These are phyloP conservation scores for Globisporangium emineosum DNA, from an alignment of 352 stramenopile genomes.

Conservation along the genomic window DNA sequence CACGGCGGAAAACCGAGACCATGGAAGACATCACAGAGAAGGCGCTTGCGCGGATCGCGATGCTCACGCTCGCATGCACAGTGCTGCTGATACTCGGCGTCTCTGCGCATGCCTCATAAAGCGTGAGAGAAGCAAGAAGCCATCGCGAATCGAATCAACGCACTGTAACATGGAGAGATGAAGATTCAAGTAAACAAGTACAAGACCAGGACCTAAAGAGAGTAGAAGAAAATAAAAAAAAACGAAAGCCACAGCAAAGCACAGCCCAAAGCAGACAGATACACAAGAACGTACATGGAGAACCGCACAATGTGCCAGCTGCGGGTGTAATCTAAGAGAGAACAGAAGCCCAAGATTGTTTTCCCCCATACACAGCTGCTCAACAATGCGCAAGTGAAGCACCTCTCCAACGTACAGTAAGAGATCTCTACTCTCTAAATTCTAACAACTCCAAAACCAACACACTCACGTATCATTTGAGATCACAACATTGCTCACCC, in stretches of 20 bases:
- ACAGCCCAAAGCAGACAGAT: not conserved
- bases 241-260: not conserved
- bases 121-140: not conserved
- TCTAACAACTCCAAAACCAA: not conserved
- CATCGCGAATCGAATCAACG: not conserved
- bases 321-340: not conserved
- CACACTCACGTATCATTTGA: not conserved
- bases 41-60: constrained; percentile 32
- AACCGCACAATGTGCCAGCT: not conserved
- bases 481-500: not conserved
- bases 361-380: not conserved
- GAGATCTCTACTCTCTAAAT: constrained; percentile 4
- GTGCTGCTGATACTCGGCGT: constrained; percentile 36
- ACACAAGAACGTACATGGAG: not conserved
- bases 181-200: not conserved
- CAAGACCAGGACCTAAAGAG: not conserved
- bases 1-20: constrained; percentile 29
- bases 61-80: constrained; percentile 28
- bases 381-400: not conserved
- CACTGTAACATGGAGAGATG: not conserved
- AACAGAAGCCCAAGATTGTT: not conserved
- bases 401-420: not conserved
- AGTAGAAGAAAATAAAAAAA: not conserved
- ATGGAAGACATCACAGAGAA: constrained; percentile 36
- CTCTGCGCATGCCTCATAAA: constrained; percentile 23